A percentile compares a stretch with the other conserved stretches of the same genome.
Evolutionary conservation across 306 rosid genomes (phyloP).

Genomic region (Citrullus colocynthis): DNA sequence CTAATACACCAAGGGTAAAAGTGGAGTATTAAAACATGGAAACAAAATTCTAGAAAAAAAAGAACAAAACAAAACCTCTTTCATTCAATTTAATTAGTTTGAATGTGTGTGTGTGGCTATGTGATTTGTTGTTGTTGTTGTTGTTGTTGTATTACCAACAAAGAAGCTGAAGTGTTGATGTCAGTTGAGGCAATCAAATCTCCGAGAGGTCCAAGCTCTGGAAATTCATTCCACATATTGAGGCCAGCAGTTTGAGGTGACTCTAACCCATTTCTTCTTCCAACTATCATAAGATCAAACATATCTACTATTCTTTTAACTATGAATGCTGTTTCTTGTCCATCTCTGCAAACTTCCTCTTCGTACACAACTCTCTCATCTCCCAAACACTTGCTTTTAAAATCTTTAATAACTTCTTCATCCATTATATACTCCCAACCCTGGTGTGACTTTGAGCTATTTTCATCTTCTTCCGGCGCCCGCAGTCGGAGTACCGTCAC

Average conservation of each 20-base stretch:
- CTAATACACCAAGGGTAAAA: no score
- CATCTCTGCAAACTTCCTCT: slow-evolving; percentile 11
- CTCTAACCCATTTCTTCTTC: slow-evolving; percentile 32
- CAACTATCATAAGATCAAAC: slow-evolving; percentile 45
- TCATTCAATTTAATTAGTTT: no score
- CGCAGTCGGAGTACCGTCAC: slow-evolving; percentile 16
- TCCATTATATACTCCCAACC: slow-evolving; percentile 10
- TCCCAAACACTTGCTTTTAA: not conserved
- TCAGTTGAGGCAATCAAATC: slow-evolving; percentile 47
- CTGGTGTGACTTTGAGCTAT: not conserved
- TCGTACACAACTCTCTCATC: not conserved
- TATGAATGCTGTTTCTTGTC: slow-evolving; percentile 6
- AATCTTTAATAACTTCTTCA: not conserved
- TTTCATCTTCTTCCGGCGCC: not conserved
- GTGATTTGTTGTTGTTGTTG: no score
- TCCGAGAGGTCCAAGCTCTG: slow-evolving; percentile 55
- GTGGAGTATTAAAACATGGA: no score
- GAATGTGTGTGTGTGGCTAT: not conserved
- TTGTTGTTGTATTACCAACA: slow-evolving; percentile 52
- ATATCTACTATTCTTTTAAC: slow-evolving; percentile 10
- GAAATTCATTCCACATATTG: slow-evolving; percentile 56
- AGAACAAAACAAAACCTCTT: no score
- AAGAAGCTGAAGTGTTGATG: slow-evolving; percentile 29
- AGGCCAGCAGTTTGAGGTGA: slow-evolving; percentile 37
- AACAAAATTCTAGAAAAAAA: no score